These are phyloP conservation scores for Diaporthe ilicicola DNA, from an alignment of 2,329 filamentous ascomycete genomes.

Conservation along the genomic window DNA sequence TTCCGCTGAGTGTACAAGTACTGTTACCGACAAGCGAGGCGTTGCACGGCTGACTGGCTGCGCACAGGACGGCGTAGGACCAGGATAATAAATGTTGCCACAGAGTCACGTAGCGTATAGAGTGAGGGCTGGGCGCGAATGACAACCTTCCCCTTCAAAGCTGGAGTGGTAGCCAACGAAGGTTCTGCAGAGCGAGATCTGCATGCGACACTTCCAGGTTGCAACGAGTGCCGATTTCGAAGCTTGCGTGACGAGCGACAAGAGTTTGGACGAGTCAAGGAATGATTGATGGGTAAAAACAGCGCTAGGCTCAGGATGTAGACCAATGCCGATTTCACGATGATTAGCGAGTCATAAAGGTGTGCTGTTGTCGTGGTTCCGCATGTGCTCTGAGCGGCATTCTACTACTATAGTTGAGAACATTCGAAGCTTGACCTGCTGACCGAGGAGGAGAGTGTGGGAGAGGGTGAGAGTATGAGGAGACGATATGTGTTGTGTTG, in stretches of 20 bases:
- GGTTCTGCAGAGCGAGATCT: background rate
- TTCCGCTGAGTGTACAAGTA: background rate
- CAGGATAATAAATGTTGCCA: background rate
- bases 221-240: background rate
- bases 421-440: background rate
- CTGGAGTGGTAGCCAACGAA: background rate
- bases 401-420: background rate
- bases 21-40: constrained; percentile 21
- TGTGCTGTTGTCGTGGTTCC: constrained; percentile 1
- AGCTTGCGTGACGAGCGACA: background rate
- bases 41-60: constrained; percentile 17
- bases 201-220: background rate
- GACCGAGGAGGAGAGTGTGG: too few relatives aligned
- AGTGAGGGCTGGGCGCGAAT: background rate
- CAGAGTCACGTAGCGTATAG: background rate
- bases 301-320: background rate
- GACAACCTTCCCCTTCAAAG: background rate
- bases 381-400: background rate
- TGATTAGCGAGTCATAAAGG: constrained; percentile 11
- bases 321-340: constrained; percentile 10
- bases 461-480: too few relatives aligned
- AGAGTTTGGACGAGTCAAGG: background rate
- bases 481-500: too few relatives aligned
- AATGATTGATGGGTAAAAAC: background rate
- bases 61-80: background rate